A percentile compares a stretch with the other conserved stretches of the same genome.
These are phyloP conservation scores for Pyrus pyrifolia DNA, from an alignment of 306 rosid genomes.

Conservation along the genomic window DNA sequence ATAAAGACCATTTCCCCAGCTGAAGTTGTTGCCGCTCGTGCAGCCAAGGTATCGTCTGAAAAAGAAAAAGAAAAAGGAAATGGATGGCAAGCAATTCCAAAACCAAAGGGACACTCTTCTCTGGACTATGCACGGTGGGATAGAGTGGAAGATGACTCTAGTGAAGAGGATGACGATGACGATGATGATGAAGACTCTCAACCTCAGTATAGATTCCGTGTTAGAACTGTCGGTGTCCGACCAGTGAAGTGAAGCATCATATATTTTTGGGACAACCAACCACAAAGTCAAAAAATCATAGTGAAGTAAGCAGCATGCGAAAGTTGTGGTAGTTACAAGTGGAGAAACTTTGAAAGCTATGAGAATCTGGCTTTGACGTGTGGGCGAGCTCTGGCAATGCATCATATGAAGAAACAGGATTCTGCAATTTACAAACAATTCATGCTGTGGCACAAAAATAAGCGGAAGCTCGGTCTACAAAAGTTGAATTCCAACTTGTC, in stretches of 20 bases:
- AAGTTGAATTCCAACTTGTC: background rate
- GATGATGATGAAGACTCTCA: slow-evolving; percentile 58
- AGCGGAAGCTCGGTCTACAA: background rate
- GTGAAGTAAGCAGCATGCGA: background rate
- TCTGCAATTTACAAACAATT: background rate
- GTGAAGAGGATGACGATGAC: slow-evolving; percentile 55
- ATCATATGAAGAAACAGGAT: background rate
- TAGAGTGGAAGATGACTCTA: slow-evolving; percentile 82
- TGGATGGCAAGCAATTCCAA: slow-evolving; percentile 91
- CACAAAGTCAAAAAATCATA: background rate
- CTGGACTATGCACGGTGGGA: slow-evolving; percentile 92
- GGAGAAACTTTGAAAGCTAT: background rate
- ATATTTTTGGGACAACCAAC: background rate
- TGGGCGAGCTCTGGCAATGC: background rate
- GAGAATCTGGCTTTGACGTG: background rate
- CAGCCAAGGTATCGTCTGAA: slow-evolving; percentile 24
- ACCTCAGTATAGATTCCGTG: slow-evolving; percentile 76
- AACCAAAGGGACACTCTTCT: slow-evolving; percentile 91
- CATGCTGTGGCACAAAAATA: background rate
- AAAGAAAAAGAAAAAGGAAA: slow-evolving; percentile 25
- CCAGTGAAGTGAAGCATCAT: slow-evolving; percentile 53
- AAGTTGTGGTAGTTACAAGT: background rate
- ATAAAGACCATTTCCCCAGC: slow-evolving; percentile 17
- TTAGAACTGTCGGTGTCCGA: slow-evolving; percentile 68
- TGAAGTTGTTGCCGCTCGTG: slow-evolving; percentile 31